These are phyloP conservation scores for Lyophyllum shimeji DNA, from an alignment of 768 basidiomycete species.

Conservation along the genomic window DNA sequence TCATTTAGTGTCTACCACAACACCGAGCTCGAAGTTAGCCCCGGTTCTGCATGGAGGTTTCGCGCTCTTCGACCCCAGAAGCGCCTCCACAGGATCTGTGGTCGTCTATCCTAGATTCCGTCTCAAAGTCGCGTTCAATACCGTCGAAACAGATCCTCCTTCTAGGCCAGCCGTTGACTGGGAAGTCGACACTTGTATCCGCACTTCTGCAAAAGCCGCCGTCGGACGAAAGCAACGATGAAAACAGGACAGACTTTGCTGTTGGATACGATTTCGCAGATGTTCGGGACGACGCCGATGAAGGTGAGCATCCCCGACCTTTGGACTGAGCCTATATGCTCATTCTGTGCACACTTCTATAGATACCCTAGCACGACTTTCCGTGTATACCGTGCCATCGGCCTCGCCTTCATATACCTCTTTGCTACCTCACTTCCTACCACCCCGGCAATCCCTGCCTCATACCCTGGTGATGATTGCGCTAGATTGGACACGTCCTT, in stretches of 20 bases:
- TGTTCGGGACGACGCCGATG: slow-evolving; percentile 89
- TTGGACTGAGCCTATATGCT: background rate
- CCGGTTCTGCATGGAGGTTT: slow-evolving; percentile 34
- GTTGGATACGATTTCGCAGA: slow-evolving; percentile 93
- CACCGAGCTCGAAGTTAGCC: too few relatives aligned
- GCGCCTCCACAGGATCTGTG: slow-evolving; percentile 82
- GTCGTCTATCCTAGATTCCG: slow-evolving; percentile 89
- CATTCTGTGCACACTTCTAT: slow-evolving; percentile 1
- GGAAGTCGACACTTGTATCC: slow-evolving; percentile 74
- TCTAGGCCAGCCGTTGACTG: slow-evolving; percentile 76
- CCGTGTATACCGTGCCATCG: slow-evolving; percentile 89
- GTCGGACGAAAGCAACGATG: slow-evolving; percentile 56
- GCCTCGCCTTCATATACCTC: slow-evolving; percentile 68
- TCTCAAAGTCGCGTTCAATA: slow-evolving; percentile 77
- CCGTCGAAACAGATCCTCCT: slow-evolving; percentile 87
- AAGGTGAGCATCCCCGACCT: slow-evolving; percentile 55
- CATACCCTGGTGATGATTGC: slow-evolving; percentile 82
- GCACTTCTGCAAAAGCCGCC: slow-evolving; percentile 68
- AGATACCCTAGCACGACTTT: slow-evolving; percentile 90
- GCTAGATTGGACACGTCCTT: slow-evolving; percentile 94
- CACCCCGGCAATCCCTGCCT: slow-evolving; percentile 62
- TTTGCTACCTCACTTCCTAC: slow-evolving; percentile 76
- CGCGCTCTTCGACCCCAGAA: slow-evolving; percentile 68
- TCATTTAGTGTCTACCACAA: background rate
- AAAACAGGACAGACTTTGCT: slow-evolving; percentile 72